Evolutionary conservation across 208 protist species (phyloP).

Genomic region (Acanthamoeba castellanii): DNA sequence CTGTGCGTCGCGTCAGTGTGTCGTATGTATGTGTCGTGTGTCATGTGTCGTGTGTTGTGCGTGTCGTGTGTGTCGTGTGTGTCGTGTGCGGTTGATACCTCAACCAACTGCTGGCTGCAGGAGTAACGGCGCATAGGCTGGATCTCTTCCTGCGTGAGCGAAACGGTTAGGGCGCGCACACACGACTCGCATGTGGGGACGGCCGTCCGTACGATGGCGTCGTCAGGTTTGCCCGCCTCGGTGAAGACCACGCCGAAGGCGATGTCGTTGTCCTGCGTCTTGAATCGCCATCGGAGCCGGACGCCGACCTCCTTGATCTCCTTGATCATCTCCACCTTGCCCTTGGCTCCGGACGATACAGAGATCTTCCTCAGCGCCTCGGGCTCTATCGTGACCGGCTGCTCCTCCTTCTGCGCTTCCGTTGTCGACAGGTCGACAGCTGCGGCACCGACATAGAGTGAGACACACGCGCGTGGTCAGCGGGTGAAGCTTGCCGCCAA

Average conservation of each 20-base stretch:
- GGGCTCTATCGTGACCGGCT: background rate
- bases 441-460: background rate
- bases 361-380: constrained; percentile 25
- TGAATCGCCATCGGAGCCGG: constrained; percentile 31
- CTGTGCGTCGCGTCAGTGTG: background rate
- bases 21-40: no score
- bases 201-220: background rate
- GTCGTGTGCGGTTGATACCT: background rate
- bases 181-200: no score
- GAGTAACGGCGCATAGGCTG: constrained; percentile 36
- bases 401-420: background rate
- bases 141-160: constrained; percentile 24
- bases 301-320: constrained; percentile 43
- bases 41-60: no score
- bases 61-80: background rate
- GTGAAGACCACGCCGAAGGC: constrained; percentile 61
- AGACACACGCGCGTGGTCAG: background rate
- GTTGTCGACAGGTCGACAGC: background rate
- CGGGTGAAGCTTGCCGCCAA: background rate
- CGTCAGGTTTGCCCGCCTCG: background rate
- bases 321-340: background rate
- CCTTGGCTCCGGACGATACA: constrained; percentile 53
- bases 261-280: constrained; percentile 61
- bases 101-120: background rate
- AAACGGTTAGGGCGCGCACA: no score